Evolutionary conservation across 208 protist species (phyloP).

Genomic region (Ichthyophonus hoferi): DNA sequence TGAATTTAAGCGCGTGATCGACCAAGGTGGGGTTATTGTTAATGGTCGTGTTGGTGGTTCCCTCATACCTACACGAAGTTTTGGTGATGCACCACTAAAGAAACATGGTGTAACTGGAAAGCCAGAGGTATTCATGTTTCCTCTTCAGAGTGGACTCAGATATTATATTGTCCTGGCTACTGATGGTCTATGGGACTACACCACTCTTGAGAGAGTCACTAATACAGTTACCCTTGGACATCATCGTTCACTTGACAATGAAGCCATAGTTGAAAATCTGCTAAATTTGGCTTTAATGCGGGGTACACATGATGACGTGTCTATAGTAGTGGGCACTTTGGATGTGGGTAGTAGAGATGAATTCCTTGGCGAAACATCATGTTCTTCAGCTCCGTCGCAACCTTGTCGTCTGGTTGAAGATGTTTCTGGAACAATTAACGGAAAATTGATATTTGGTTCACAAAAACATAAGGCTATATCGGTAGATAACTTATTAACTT

Average conservation of each 20-base stretch:
- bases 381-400: no score
- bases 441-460: no score
- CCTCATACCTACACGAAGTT: conserved; percentile 1
- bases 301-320: neutral
- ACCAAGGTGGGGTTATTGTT: neutral
- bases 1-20: neutral
- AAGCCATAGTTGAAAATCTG: neutral
- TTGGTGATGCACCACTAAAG: conserved; percentile 5
- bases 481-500: no score
- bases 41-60: conserved; percentile 9
- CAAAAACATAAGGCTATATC: no score
- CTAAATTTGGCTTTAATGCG: neutral
- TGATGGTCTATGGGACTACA: conserved; percentile 24
- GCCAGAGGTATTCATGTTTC: neutral
- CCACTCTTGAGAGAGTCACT: neutral
- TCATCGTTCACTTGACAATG: neutral
- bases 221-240: neutral
- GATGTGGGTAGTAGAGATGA: neutral
- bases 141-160: neutral
- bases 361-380: neutral
- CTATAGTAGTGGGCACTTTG: neutral
- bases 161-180: conserved; percentile 1
- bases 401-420: no score
- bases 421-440: no score
- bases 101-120: neutral